These are phyloP conservation scores for Xylaria multiplex DNA, from an alignment of 2,329 filamentous ascomycete genomes.

Conservation along the genomic window DNA sequence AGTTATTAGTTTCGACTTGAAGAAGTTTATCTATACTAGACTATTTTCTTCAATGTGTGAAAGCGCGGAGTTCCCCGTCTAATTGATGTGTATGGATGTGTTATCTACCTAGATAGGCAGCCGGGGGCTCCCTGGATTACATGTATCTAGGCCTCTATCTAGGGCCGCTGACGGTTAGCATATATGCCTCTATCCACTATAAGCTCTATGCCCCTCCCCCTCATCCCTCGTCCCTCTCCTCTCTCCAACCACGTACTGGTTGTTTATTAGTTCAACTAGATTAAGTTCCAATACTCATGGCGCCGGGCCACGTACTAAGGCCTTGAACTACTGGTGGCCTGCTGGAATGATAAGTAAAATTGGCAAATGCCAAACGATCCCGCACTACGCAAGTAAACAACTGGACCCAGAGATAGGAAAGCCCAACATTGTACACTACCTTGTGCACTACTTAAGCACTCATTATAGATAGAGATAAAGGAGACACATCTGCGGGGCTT, in stretches of 20 bases:
- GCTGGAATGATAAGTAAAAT: conserved; percentile 32
- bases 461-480: conserved; percentile 8
- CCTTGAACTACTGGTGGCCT: not conserved
- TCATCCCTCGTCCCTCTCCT: not conserved
- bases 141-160: conserved; percentile 18
- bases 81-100: not conserved
- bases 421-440: not conserved
- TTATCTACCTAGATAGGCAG: not conserved
- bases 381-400: conserved; percentile 21
- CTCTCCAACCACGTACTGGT: conserved; percentile 15
- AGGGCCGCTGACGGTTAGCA: not conserved
- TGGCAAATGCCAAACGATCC: conserved; percentile 19
- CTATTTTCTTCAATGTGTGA: not conserved
- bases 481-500: conserved; percentile 28
- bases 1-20: too few species aligned
- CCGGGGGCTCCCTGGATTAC: not conserved
- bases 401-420: conserved; percentile 24
- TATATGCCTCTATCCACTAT: conserved; percentile 25
- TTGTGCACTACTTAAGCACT: not conserved
- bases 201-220: conserved; percentile 26
- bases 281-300: conserved; percentile 10
- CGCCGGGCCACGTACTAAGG: conserved; percentile 12
- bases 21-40: too few species aligned
- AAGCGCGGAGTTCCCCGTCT: conserved; percentile 31
- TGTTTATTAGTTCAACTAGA: conserved; percentile 25